Conservation (phyloP, 192 early-diverging fungal species). For the Backusella mclennaniae region DNA sequence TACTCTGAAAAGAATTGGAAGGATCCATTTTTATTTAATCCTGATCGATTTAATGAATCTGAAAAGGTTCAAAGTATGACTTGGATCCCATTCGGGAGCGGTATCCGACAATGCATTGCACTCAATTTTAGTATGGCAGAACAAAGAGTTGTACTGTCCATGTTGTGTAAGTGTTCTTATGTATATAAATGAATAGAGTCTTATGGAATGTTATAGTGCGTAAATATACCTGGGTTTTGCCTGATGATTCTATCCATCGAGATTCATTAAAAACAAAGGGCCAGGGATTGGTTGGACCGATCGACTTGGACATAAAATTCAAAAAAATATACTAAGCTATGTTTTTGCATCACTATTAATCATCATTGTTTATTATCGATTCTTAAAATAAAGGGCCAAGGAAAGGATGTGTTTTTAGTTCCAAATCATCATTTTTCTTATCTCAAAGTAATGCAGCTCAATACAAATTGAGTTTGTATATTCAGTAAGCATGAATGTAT, state of each 20-base stretch:
- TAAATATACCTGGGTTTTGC: slow-evolving; percentile 27
- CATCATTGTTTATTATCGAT: neutral
- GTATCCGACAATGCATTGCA: slow-evolving; percentile 57
- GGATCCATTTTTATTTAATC: slow-evolving; percentile 19
- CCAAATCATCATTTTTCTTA: too few species aligned
- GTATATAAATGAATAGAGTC: neutral
- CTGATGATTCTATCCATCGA: slow-evolving; percentile 18
- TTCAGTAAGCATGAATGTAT: neutral
- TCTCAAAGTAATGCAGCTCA: too few species aligned
- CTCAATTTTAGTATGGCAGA: slow-evolving; percentile 59
- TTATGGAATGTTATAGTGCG: slow-evolving; percentile 10
- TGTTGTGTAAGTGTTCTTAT: slow-evolving; percentile 30
- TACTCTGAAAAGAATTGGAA: slow-evolving; percentile 15
- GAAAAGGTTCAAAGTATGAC: slow-evolving; percentile 26
- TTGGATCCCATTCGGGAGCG: slow-evolving; percentile 58
- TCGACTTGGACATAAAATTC: neutral
- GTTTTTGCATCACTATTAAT: neutral
- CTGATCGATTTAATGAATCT: slow-evolving; percentile 23
- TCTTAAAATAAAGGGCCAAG: too few species aligned
- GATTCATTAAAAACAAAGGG: neutral
- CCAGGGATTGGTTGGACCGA: slow-evolving; percentile 6
- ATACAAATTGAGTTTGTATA: neutral
- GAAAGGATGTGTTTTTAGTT: too few species aligned
- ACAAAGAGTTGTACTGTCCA: slow-evolving; percentile 51
- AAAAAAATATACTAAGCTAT: slow-evolving; percentile 12